Conservation (phyloP, 2,329 filamentous ascomycete genomes). For the Talaromyces funiculosus region DNA sequence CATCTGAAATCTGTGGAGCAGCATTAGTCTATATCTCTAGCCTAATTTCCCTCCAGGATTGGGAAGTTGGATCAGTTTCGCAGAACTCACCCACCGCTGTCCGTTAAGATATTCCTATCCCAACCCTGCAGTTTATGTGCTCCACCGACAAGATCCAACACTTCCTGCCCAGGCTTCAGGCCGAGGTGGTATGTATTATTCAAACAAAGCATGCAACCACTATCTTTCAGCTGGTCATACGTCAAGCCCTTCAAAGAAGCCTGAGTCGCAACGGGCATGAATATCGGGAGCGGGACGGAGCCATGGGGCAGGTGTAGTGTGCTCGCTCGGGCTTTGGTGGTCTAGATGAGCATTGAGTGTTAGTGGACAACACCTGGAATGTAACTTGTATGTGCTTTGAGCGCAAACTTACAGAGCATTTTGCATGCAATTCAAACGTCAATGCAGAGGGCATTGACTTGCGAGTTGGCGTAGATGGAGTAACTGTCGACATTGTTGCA, state of each 20-base stretch:
- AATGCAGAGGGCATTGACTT: conserved; percentile 55
- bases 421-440: conserved; percentile 70
- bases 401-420: conserved; percentile 57
- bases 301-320: conserved; percentile 86
- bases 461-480: conserved; percentile 15
- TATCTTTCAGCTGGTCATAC: conserved; percentile 83
- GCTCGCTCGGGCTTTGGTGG: conserved; percentile 88
- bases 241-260: conserved; percentile 92
- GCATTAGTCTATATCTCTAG: neutral
- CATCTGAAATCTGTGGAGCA: conserved; percentile 94
- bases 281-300: conserved; percentile 80
- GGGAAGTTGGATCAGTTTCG: conserved; percentile 22
- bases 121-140: conserved; percentile 94
- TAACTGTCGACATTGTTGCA: conserved; percentile 27
- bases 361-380: neutral
- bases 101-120: conserved; percentile 89
- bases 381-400: neutral
- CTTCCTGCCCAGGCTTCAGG: conserved; percentile 86
- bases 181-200: conserved; percentile 99
- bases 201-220: conserved; percentile 81
- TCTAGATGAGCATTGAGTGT: conserved; percentile 49
- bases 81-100: conserved; percentile 45
- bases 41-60: neutral
- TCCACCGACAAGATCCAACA: conserved; percentile 79
- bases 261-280: conserved; percentile 98